Percentiles rank a stretch among this genome's conserved stretches.
These are phyloP conservation scores for Cryphonectria radicalis DNA, from an alignment of 2,329 filamentous ascomycete genomes.

Conservation along the genomic window DNA sequence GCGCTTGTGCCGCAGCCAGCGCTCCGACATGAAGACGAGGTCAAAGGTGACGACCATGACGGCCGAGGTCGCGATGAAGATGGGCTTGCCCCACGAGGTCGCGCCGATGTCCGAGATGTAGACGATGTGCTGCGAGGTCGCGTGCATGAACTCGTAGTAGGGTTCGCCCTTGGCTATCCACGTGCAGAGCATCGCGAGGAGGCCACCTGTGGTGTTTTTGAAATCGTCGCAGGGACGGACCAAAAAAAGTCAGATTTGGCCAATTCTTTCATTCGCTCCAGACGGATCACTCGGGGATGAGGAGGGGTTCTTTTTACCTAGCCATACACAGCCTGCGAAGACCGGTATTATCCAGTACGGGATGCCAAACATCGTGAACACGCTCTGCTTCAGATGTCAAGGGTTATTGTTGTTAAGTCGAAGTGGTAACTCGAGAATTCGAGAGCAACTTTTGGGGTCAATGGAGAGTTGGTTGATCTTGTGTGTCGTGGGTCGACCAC, in stretches of 20 bases:
- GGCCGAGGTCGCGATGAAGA: constrained; percentile 72
- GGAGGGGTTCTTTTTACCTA: neutral
- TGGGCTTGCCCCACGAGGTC: constrained; percentile 62
- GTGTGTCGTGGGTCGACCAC: too few species aligned
- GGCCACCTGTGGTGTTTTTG: constrained; percentile 6
- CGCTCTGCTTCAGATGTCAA: neutral
- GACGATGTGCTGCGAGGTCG: constrained; percentile 57
- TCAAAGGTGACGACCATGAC: constrained; percentile 78
- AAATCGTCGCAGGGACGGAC: neutral
- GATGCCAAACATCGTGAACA: neutral
- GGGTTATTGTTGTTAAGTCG: neutral
- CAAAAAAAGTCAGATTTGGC: neutral
- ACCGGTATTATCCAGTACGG: constrained; percentile 23
- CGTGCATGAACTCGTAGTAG: constrained; percentile 60
- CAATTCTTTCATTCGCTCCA: neutral
- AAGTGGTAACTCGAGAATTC: too few species aligned
- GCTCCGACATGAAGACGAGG: constrained; percentile 74
- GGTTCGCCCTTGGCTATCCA: constrained; percentile 19
- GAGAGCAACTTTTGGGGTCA: neutral
- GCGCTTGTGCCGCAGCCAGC: constrained; percentile 77
- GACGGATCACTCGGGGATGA: neutral
- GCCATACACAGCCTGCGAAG: constrained; percentile 21
- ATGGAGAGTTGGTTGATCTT: neutral
- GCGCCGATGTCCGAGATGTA: constrained; percentile 69
- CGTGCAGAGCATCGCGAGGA: constrained; percentile 20